Evolutionary conservation across 164 flowering plant genomes (phyloP), one percentile per base, ranked within the genome.

Genomic region (Kalanchoe fedtschenkoi): DNA sequence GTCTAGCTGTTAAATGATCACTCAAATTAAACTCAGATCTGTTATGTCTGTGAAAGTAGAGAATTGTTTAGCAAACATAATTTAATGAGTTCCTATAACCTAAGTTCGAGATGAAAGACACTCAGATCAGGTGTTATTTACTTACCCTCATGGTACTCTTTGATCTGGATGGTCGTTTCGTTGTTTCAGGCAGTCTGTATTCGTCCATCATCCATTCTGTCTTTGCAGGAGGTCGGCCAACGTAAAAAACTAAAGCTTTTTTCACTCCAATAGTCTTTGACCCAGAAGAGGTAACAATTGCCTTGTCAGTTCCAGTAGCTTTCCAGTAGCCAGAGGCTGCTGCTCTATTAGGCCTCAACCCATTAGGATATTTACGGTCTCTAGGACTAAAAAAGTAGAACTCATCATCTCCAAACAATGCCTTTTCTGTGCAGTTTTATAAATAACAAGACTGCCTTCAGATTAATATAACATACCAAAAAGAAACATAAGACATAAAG

Each of bases 191-290:
- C 60, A 83, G 62, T 66, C 83, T 69, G 35, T 78, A 80, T 53
- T 83, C 85, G 6, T 67, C 72, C 87, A 83, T 83, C 67, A 79
- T 73, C 87, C 83, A 80, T 9, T 76, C 74, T 5, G 83, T 80
- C 61, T 79, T 78, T 2, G 24, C 77, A 1, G 79, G 75, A 9
- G 81, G 69, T 2, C 68, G 69, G 7, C 83, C 84, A 4, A 41
- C 39, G 57, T 78, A 80, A 62, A 78, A 83, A 11, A 78, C 87
- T 6, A 83, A 64, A 54, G 78, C 74, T 62, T 83, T 83, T 78
- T 83, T 83, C 22, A 83, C 77, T 5, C 84, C 87, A 21, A 80
- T 68, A 21, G 53, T 64, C 37, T 63, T 74, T 28, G 72, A 53
- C 34, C 79, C 81, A 24, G 35, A 42, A n/a, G 74, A 69, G 47